Conservation (phyloP, 805 yeast genomes). For the Priceomyces medius region DNA sequence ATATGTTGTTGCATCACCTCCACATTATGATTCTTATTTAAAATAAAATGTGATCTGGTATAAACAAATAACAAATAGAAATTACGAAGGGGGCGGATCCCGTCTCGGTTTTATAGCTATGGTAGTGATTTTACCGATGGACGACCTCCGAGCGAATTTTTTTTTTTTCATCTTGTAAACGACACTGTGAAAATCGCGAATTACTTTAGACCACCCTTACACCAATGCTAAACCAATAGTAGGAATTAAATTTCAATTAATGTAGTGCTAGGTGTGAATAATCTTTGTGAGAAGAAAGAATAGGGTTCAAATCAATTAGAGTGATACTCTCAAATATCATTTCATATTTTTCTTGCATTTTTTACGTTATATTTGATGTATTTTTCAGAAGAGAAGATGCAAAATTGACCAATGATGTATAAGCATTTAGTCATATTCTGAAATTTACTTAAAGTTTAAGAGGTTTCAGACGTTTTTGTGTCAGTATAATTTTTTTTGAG, state of each 20-base stretch:
- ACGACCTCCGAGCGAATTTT: too few species aligned
- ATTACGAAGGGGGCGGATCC: neutral
- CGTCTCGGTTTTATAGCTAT: too few species aligned
- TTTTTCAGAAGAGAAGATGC: neutral
- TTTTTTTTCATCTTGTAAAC: too few species aligned
- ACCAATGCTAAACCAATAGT: neutral
- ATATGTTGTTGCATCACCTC: too few species aligned
- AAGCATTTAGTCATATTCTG: conserved; percentile 6
- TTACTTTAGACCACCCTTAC: neutral
- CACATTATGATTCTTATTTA: too few species aligned
- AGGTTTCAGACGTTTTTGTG: conserved; percentile 3
- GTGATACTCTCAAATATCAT: too few species aligned
- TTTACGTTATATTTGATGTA: too few species aligned
- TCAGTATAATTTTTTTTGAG: conserved; percentile 4
- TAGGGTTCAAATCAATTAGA: too few species aligned
- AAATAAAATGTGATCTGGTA: neutral
- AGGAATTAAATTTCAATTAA: neutral
- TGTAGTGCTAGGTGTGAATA: neutral
- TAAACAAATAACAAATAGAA: neutral
- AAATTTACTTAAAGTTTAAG: conserved; percentile 2
- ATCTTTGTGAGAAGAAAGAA: too few species aligned
- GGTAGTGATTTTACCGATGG: too few species aligned
- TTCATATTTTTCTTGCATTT: too few species aligned
- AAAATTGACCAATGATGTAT: conserved; percentile 2
- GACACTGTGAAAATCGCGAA: too few species aligned